Evolutionary conservation across 176 grass and related monocot genomes (phyloP).

Genomic region (Paspalum notatum): DNA sequence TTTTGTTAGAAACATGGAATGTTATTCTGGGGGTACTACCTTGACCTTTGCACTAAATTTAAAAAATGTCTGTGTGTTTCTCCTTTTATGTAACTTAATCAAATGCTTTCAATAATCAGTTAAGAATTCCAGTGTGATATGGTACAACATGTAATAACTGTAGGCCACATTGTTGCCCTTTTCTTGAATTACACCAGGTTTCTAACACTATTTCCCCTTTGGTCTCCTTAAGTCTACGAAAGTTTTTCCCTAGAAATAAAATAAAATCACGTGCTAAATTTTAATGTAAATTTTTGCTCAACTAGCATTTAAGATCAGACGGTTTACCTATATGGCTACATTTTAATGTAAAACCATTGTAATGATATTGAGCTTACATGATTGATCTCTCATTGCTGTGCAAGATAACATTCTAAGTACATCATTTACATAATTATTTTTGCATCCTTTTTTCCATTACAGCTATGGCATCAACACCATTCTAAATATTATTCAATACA

Average conservation of each 20-base stretch:
- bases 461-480: background rate
- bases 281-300: slow-evolving; percentile 15
- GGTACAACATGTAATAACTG: background rate
- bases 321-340: background rate
- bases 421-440: background rate
- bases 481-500: background rate
- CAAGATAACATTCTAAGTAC: slow-evolving; percentile 13
- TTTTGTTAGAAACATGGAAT: slow-evolving; percentile 97
- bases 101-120: background rate
- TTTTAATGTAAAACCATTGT: background rate
- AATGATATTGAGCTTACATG: background rate
- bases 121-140: slow-evolving; percentile 21
- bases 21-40: slow-evolving; percentile 81
- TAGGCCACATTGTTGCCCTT: slow-evolving; percentile 8
- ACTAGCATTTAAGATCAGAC: slow-evolving; percentile 2
- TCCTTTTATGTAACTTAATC: slow-evolving; percentile 9
- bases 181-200: background rate
- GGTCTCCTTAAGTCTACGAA: slow-evolving; percentile 13
- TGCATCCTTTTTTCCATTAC: slow-evolving; percentile 5
- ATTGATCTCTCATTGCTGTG: slow-evolving; percentile 18
- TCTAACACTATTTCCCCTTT: background rate
- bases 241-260: background rate
- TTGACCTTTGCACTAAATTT: slow-evolving; percentile 27
- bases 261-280: slow-evolving; percentile 15
- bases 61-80: slow-evolving; percentile 15